Evolutionary conservation across 2,329 filamentous ascomycete genomes (phyloP).

Genomic region (Cordyceps cateniannulata): DNA sequence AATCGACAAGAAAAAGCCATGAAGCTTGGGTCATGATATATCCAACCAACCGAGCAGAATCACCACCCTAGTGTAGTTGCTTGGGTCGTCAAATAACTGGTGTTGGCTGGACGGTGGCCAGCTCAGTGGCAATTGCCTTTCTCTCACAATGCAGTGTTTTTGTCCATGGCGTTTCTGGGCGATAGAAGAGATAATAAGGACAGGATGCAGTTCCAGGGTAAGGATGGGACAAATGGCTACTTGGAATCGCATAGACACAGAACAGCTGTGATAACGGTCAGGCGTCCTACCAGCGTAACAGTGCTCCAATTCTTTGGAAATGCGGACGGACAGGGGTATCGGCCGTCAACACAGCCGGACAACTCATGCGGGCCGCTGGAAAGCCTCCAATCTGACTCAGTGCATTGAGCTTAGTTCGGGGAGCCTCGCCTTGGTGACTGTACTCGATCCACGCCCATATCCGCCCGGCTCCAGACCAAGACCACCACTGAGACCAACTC

Average conservation of each 20-base stretch:
- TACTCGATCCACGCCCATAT: background rate
- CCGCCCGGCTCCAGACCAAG: too few relatives aligned
- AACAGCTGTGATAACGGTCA: too few relatives aligned
- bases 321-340: conserved; percentile 3
- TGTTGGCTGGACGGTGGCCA: background rate
- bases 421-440: background rate
- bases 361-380: background rate
- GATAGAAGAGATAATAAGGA: background rate
- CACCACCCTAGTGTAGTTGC: background rate
- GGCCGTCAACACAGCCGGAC: background rate
- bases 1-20: background rate
- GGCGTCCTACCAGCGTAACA: too few relatives aligned
- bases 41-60: background rate
- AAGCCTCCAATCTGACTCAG: background rate
- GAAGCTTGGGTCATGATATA: background rate
- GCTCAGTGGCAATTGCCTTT: background rate
- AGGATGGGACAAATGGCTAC: background rate
- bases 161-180: background rate
- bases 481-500: background rate
- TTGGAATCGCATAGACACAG: background rate
- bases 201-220: background rate
- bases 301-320: background rate
- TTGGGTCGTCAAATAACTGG: background rate
- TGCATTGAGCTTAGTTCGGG: background rate
- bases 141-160: background rate